Evolutionary conservation across 2,329 filamentous ascomycete species (phyloP), one percentile per base, ranked within the genome.

Genomic region (Aspergillus ochraceus): DNA sequence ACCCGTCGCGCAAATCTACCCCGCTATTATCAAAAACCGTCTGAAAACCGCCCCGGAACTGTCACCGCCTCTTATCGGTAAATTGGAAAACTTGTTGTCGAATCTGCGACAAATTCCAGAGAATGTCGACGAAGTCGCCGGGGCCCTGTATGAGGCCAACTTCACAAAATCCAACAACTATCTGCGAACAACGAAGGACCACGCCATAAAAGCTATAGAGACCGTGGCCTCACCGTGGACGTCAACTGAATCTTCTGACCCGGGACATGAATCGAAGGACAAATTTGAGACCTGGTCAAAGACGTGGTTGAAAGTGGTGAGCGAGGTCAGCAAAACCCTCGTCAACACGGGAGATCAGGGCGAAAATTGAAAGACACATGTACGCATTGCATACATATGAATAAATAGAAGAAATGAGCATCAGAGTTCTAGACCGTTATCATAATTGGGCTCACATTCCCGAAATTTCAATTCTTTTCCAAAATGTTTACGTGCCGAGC

Each of bases 251-350:
- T 74, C 78, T 1, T 80, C 84, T 26, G 88, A 90, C 49, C 86
- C 54, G 6, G 66, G 72, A 74, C 6, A 77, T 77, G 84, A 82
- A 0, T 81, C 84, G 0, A 81, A 88, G 52, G 92, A 97, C 68
- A 90, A 89, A 68, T 96, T 96, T 70, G 89, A 88, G 0, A 80
- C 84, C 17, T 96, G 92, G 92, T 86, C 83, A n/a, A 80, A 78
- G 52, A 85, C 83, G 54, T 87, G 83, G 83, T 60, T 74, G 42
- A 76, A 74, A 51, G 79, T 80, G 24, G 65, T 83, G 57, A 74
- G 78, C 22, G 75, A 77, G 61, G 72, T 79, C 32, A 70, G 68
- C 66, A 76, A 72, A 61, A 64, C 72, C 36, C 59, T 70, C 52
- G 59, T 63, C 45, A 58, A 62, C 29, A 22, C 54, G 32, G 49